Evolutionary conservation across 805 yeast species (phyloP).

Genomic region (Ogataea nakhonphanomensis): DNA sequence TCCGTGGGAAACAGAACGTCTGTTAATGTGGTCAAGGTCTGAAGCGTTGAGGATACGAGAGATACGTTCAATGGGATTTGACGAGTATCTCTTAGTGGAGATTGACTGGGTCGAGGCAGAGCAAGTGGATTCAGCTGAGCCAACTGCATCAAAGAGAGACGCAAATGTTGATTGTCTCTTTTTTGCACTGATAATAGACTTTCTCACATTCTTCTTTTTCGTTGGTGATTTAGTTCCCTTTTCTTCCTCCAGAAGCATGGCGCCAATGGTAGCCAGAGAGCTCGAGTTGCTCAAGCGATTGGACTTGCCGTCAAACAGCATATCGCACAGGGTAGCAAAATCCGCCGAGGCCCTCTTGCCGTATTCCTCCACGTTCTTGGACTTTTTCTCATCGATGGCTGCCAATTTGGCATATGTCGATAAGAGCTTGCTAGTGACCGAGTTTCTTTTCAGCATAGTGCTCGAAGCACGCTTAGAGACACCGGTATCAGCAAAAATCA

Average conservation of each 20-base stretch:
- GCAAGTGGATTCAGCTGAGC: slow-evolving; percentile 3
- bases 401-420: slow-evolving; percentile 72
- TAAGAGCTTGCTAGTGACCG: slow-evolving; percentile 66
- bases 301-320: slow-evolving; percentile 65
- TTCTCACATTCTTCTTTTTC: slow-evolving; percentile 14
- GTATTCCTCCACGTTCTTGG: slow-evolving; percentile 69
- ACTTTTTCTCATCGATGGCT: slow-evolving; percentile 48
- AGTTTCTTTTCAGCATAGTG: slow-evolving; percentile 52
- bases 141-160: slow-evolving; percentile 15
- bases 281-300: slow-evolving; percentile 33
- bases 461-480: slow-evolving; percentile 20
- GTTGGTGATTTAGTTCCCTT: slow-evolving; percentile 6
- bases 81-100: slow-evolving; percentile 26
- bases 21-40: slow-evolving; percentile 43
- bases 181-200: slow-evolving; percentile 20
- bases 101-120: slow-evolving; percentile 17
- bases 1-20: slow-evolving; percentile 42
- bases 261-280: slow-evolving; percentile 50
- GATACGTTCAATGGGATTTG: slow-evolving; percentile 32
- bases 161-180: slow-evolving; percentile 24
- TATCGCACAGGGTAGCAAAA: slow-evolving; percentile 74
- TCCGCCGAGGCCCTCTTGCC: slow-evolving; percentile 75
- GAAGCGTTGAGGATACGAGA: slow-evolving; percentile 41
- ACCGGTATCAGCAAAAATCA: slow-evolving; percentile 17
- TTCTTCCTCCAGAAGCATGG: slow-evolving; percentile 35